A percentile compares a stretch with the other conserved stretches of the same genome.
phyloP scores from a whole-genome alignment of 106 monocot genomes.

The Ottelia alismoides region DNA sequence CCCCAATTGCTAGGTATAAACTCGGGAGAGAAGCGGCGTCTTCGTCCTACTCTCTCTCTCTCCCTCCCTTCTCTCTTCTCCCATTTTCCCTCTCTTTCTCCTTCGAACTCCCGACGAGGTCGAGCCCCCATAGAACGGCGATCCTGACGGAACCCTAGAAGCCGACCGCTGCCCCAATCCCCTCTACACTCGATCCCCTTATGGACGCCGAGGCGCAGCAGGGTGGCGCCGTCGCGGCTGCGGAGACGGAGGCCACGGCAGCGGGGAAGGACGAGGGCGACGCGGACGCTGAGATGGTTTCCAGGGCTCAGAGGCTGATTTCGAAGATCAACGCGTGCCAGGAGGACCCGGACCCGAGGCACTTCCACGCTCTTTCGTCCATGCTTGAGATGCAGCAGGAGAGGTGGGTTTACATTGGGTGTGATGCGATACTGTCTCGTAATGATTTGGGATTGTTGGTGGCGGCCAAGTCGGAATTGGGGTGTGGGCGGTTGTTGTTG shows the following conservation, averaged over 20 bases:
- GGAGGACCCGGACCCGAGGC: conserved; percentile 69
- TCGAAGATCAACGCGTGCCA: conserved; percentile 40
- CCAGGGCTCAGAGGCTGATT: conserved; percentile 56
- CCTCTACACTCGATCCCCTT: no score
- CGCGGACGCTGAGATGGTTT: conserved; percentile 40
- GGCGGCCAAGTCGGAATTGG: no score
- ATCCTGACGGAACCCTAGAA: conserved; percentile 2
- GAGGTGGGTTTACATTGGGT: no score
- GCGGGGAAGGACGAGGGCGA: conserved; percentile 14
- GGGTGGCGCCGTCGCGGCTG: conserved; percentile 5
- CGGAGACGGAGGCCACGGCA: conserved; percentile 22
- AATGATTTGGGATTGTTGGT: no score
- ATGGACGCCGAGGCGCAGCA: conserved; percentile 2
- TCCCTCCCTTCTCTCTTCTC: background rate
- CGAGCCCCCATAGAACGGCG: no score
- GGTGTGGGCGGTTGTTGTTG: no score
- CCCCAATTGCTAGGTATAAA: no score
- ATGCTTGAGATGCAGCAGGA: conserved; percentile 65
- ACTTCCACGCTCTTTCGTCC: conserved; percentile 77
- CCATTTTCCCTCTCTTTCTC: background rate
- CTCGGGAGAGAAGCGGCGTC: no score
- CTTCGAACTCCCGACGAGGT: background rate
- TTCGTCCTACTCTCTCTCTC: background rate
- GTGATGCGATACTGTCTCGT: no score
- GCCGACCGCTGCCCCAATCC: no score